A percentile compares a stretch with the other conserved stretches of the same genome.
These are phyloP conservation scores for Syzygium grande DNA, from an alignment of 345 rosid genomes.

Conservation along the genomic window DNA sequence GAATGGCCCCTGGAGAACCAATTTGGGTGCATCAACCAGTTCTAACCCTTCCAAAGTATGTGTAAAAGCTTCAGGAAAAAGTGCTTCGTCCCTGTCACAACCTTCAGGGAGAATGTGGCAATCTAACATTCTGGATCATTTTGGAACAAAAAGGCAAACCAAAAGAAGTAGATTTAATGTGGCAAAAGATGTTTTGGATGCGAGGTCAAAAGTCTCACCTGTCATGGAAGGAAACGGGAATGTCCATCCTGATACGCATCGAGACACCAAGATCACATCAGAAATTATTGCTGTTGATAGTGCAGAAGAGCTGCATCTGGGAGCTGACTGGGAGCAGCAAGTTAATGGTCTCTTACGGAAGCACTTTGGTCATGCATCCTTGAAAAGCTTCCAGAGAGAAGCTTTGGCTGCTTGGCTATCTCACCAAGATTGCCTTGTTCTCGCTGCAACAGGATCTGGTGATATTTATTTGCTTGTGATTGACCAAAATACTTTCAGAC, in stretches of 20 bases:
- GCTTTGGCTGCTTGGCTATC: slow-evolving; percentile 68
- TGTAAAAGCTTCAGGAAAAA: slow-evolving; percentile 20
- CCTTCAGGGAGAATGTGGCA: slow-evolving; percentile 28
- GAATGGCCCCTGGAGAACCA: slow-evolving; percentile 19
- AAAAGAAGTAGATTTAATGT: slow-evolving; percentile 15
- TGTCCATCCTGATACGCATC: not conserved
- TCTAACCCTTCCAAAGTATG: slow-evolving; percentile 9
- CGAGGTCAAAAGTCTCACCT: slow-evolving; percentile 14
- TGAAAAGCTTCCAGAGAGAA: slow-evolving; percentile 74
- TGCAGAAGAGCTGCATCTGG: slow-evolving; percentile 20
- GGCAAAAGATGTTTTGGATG: slow-evolving; percentile 6
- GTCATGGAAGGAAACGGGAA: slow-evolving; percentile 6
- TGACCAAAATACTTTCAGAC: not conserved
- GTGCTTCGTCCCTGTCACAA: slow-evolving; percentile 10
- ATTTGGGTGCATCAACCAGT: slow-evolving; percentile 16
- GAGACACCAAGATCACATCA: slow-evolving; percentile 1
- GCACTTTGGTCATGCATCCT: slow-evolving; percentile 51
- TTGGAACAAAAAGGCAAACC: slow-evolving; percentile 15
- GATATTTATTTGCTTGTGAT: slow-evolving; percentile 6
- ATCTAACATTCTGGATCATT: slow-evolving; percentile 57
- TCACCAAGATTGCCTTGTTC: slow-evolving; percentile 75
- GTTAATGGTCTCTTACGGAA: slow-evolving; percentile 34
- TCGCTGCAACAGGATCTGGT: slow-evolving; percentile 93
- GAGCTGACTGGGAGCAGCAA: slow-evolving; percentile 50
- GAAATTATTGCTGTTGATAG: slow-evolving; percentile 11